Base-by-base conservation (phyloP, 176 grass and related monocot species). In the Pontederia crassipes region DNA sequence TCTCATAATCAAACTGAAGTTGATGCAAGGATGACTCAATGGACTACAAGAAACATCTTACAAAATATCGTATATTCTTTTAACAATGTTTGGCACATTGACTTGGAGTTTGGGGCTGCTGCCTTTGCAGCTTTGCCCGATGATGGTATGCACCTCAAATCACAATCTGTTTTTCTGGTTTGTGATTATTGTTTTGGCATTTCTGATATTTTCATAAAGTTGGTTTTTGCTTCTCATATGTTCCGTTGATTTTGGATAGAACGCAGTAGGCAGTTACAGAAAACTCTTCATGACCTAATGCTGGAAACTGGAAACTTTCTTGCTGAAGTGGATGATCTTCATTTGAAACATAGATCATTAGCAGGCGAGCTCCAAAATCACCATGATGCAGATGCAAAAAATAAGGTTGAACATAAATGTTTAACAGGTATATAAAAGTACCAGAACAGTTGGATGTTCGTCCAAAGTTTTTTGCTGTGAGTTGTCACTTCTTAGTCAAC, bases 351-450 rank as follows among this genome's bases (percentile, higher is more conserved):
- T 75, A 82, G 54, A 46, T 71, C 77, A 54, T 64, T 90, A 56
- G 67, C 78, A 72, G 69, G 69, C 46, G 75, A 73, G 49, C 66
- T 78, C 50, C 86, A 84, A 26, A 72, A 83, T 35, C 75, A 84
- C 51, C 81, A 69, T 77, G 81, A 87, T 72, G 57, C 14, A 0
- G 81, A 56, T 75, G 64, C 71, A 48, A 73, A 48, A 75, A 77
- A 72, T 59, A 95, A 77, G 72, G 80, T 78, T 66, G 78, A 90
- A 71, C 81, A 81, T 54, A 87, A 83, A 87, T 67, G 69, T 17
- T 61, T 95, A 17, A 76, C 61, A 95, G 91, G 91, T 95, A 90
- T 61, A n/a, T n/a, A n/a, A n/a, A n/a, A 24, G 66, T 82, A 4
- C 56, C 67, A 66, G 76, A 78, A 60, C 51, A 11, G 10, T 54